phyloP scores from a whole-genome alignment of 163 green algal species.

The Chlamydomonas reinhardtii region DNA sequence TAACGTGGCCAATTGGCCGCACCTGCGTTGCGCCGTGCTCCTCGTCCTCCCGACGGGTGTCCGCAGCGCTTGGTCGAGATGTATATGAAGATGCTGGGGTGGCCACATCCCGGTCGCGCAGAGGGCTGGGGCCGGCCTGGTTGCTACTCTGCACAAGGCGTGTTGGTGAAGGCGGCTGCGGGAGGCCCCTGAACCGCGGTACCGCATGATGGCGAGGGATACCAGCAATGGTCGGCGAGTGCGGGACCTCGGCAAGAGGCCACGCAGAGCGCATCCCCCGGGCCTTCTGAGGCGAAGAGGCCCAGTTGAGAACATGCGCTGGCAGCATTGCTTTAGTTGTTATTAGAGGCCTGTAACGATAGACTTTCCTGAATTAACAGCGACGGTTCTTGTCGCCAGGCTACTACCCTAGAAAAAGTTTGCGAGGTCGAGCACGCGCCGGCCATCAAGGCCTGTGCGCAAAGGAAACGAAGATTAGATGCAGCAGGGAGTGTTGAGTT shows the following conservation, averaged over 20 bases:
- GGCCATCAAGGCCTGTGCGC: too few relatives aligned
- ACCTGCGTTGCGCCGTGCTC: slow-evolving; percentile 26
- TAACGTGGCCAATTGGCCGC: background rate
- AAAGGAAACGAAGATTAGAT: too few relatives aligned
- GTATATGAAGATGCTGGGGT: background rate
- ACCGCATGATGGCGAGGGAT: too few relatives aligned
- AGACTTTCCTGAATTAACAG: slow-evolving; percentile 35
- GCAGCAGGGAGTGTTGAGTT: too few relatives aligned
- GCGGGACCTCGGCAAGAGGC: too few relatives aligned
- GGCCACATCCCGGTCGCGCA: background rate
- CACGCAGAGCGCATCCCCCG: background rate
- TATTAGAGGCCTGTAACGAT: slow-evolving; percentile 27
- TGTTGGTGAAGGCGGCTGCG: background rate
- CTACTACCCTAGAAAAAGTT: background rate
- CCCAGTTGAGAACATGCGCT: background rate
- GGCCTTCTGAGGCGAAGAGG: background rate
- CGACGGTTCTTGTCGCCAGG: slow-evolving; percentile 5
- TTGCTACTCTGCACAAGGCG: background rate
- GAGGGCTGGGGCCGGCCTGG: background rate
- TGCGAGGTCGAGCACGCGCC: background rate
- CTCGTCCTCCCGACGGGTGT: slow-evolving; percentile 4
- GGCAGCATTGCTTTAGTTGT: background rate
- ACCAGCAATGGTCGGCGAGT: too few relatives aligned
- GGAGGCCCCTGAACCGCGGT: too few relatives aligned
- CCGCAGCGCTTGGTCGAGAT: background rate